These are phyloP conservation scores for Penicillium sp. DNA, from an alignment of 2,329 filamentous ascomycete genomes.

Conservation along the genomic window DNA sequence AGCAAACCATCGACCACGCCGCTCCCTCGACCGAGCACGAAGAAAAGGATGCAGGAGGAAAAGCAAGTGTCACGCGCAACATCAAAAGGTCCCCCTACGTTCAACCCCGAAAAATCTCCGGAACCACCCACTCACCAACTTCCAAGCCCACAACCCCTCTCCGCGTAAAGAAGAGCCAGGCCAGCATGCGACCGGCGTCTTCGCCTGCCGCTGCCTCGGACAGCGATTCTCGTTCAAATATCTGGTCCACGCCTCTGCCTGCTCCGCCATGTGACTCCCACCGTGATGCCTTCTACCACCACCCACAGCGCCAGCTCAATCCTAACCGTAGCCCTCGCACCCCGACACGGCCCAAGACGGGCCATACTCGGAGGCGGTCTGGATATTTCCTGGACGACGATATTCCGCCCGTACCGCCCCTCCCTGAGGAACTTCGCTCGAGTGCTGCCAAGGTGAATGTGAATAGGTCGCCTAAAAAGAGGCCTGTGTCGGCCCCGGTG, in stretches of 20 bases:
- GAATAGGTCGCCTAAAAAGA: conserved; percentile 25
- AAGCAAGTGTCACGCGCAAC: background rate
- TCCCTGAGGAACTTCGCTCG: conserved; percentile 35
- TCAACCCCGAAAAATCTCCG: conserved; percentile 19
- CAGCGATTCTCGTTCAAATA: background rate
- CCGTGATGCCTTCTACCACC: conserved; percentile 18
- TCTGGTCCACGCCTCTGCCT: conserved; percentile 12
- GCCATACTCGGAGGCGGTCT: conserved; percentile 13
- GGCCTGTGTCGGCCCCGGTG: conserved; percentile 7
- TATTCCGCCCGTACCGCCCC: conserved; percentile 42
- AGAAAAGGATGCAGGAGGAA: conserved; percentile 1
- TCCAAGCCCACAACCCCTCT: conserved; percentile 21
- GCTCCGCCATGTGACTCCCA: conserved; percentile 11
- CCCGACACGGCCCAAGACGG: conserved; percentile 17
- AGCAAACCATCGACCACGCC: conserved; percentile 16
- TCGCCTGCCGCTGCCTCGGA: conserved; percentile 1
- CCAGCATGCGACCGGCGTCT: conserved; percentile 16
- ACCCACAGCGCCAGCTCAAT: conserved; percentile 22
- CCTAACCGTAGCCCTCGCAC: conserved; percentile 19
- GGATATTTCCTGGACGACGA: conserved; percentile 26
- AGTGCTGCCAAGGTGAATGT: conserved; percentile 29
- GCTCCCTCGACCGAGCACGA: conserved; percentile 2
- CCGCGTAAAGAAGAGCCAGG: conserved; percentile 24
- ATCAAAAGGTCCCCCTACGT: conserved; percentile 19
- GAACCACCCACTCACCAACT: conserved; percentile 21